Base-by-base conservation (phyloP, 1,139 yeast genomes). In the Sugiyamaella neomexicana region DNA sequence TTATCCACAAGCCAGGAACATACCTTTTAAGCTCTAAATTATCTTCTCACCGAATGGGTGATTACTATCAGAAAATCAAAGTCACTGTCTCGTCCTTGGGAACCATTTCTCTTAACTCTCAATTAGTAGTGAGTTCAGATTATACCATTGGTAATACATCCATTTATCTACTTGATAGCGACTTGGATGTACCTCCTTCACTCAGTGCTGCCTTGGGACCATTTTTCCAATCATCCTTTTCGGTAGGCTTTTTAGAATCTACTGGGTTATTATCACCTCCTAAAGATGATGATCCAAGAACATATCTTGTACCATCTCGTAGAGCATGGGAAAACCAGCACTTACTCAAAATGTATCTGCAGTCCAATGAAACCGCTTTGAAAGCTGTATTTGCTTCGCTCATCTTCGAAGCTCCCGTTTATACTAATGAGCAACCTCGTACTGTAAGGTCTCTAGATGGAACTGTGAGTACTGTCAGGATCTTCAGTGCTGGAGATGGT, bases 241-340 rank as follows among this genome's bases (percentile, higher is more conserved):
- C 86, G 0, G 64, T 83, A 50, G 65, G 71, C 6, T 78, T 82
- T 53, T 62, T 85, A 48, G 76, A 79, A 17, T 78, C 81, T 23
- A 68, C 80, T n/a, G 74, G 72, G 6, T 61, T 83, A 37, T 63
- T 80, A 25, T 74, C 76, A 51, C 72, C 81, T 27, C 69, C 74
- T 2, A 67, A 68, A 9, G 80, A 82, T 54, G 69, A 71, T 16
- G 43, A 38, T 1, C 56, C 56, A 13, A 95, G 96, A 0, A 82
- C 97, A 0, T 72, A 86, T 0, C 81, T 93, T 52, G 71, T 91
- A 40, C 99, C 98, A 0, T 85, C 93, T 58, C 83, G 88, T 25
- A 71, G 75, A 27, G 81, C 95, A 0, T 91, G 97, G 97, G 77
- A 78, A 16, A 69, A 73, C 2, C 74, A 85, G 34, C 90, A 85